phyloP scores from a whole-genome alignment of 2,329 filamentous ascomycete genomes.

The Ophiostoma novo-ulmi region DNA sequence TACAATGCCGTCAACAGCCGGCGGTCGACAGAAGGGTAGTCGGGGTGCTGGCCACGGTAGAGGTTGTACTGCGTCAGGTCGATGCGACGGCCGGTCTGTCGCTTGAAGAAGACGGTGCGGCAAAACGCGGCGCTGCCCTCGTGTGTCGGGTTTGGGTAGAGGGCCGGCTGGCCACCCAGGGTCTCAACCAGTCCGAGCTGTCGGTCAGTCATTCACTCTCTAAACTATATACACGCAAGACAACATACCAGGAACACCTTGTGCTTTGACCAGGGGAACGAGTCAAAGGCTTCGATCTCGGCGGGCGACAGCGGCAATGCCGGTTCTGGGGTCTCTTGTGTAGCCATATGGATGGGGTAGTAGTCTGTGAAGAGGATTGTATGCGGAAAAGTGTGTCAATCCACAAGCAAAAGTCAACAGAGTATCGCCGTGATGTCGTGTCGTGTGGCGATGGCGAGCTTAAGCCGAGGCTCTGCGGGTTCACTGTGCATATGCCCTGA shows the following conservation, averaged over 20 bases:
- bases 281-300: constrained; percentile 28
- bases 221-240: too few species aligned
- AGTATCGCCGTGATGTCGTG: background rate
- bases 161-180: constrained; percentile 28
- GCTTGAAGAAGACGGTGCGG: constrained; percentile 29
- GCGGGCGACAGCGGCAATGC: constrained; percentile 8
- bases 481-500: background rate
- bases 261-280: constrained; percentile 29
- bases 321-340: constrained; percentile 10
- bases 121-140: constrained; percentile 28
- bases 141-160: constrained; percentile 27
- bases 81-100: constrained; percentile 26
- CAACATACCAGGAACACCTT: constrained; percentile 26
- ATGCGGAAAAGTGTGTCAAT: background rate
- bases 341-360: constrained; percentile 16
- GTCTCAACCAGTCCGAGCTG: constrained; percentile 29
- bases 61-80: constrained; percentile 28
- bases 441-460: background rate
- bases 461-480: constrained; percentile 1
- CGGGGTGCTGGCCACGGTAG: constrained; percentile 23
- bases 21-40: constrained; percentile 27
- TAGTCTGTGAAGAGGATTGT: background rate
- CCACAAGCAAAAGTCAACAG: background rate
- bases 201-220: background rate
- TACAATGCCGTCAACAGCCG: constrained; percentile 27